phyloP scores from a whole-genome alignment of 2,329 filamentous ascomycete genomes.

The Truncatella angustata region DNA sequence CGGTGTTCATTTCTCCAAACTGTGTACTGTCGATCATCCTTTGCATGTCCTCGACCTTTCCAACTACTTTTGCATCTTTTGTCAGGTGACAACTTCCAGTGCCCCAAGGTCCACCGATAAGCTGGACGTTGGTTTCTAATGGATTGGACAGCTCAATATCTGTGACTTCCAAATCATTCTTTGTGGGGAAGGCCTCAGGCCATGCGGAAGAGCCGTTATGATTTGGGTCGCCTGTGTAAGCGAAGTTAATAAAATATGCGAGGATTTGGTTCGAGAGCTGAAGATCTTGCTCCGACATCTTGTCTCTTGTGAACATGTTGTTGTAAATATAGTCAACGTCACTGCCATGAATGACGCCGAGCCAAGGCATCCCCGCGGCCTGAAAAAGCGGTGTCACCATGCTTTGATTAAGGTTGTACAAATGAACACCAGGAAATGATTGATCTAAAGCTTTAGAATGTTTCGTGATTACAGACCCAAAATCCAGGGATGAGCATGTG shows the following conservation, averaged over 20 bases:
- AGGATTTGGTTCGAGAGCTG: background rate
- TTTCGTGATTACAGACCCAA: constrained; percentile 15
- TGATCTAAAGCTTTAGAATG: constrained; percentile 10
- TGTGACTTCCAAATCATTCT: background rate
- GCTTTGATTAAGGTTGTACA: constrained; percentile 10
- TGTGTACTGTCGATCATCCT: background rate
- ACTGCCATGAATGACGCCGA: constrained; percentile 1
- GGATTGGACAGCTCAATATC: background rate
- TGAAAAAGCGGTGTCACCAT: constrained; percentile 6
- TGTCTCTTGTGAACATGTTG: background rate
- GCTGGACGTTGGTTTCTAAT: background rate
- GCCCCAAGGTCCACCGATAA: background rate
- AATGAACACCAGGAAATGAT: background rate
- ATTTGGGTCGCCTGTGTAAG: background rate
- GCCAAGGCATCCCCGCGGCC: constrained; percentile 5
- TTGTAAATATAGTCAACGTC: background rate
- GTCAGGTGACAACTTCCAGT: background rate
- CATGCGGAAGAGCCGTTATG: background rate
- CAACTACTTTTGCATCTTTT: background rate
- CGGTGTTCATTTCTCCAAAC: background rate
- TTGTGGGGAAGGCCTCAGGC: background rate
- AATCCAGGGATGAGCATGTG: constrained; percentile 21
- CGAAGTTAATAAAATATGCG: background rate
- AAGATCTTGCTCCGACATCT: background rate
- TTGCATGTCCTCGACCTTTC: background rate